Evolutionary conservation across 75 land plant species (phyloP), one percentile per base, ranked within the genome.

Genomic region (Pinus albicaulis): DNA sequence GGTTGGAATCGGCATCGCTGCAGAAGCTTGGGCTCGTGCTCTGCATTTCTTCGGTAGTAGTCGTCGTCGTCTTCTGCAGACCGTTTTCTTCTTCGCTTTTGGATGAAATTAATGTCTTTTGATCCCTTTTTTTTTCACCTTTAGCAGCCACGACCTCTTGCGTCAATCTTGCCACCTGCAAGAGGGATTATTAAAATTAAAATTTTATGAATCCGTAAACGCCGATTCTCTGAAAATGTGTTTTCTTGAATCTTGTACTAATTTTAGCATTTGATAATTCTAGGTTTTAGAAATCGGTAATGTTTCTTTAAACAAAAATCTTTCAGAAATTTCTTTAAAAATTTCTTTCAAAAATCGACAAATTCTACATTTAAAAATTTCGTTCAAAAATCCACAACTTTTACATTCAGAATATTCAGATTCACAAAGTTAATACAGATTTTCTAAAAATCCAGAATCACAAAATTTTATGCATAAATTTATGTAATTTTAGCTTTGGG

Each of bases 1-100:
- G 71, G 71, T 41, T 68, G 14, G 71, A 68, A 68, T 41, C 71
- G n/a, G 52, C 71, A 41, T 41, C 38, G 23, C 71, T 68, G 71
- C 71, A 68, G 41, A 41, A 68, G 71, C 71, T 68, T 0, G 71
- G 52, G n/a, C 71, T 66, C 44, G 38, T 34, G 48, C 20, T 68
- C 66, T 64, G 68, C n/a, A 38, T 20, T 20, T 17, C 34, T 20
- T 6, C 22, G 3, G 38, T 44, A 8, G 48, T 44, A 5, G 22
- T 13, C 23, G 44, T 68, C 13, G 52, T 38, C 41, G 22, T 3
- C 24, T 20, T 20, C 48, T 20, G 34, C n/a, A 28, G 15, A 15
- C 13, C 41, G 23, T 68, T 41, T 41, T 68, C 71, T 36, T 38
- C 44, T 68, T 36, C 71, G 38, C 41, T 23, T 68, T 61, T 26